Conservation (phyloP, 1,284 basidiomycete species). For the Ustilago tritici region DNA sequence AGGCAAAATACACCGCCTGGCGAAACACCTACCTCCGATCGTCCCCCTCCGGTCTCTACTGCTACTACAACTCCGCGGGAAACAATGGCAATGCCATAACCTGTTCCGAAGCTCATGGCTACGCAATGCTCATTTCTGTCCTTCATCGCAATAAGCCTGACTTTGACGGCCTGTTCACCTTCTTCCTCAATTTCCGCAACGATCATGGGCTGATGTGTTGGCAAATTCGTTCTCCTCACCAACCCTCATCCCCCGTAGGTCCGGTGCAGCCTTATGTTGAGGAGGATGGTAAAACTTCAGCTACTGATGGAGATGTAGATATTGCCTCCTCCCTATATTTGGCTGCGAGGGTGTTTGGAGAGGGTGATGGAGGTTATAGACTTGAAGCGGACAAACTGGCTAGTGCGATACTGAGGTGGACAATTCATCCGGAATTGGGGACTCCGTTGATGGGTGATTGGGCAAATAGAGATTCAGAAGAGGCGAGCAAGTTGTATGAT, state of each 20-base stretch:
- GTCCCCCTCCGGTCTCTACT: conserved; percentile 48
- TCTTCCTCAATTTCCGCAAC: conserved; percentile 58
- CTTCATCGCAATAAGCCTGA: conserved; percentile 58
- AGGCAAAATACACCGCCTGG: conserved; percentile 52
- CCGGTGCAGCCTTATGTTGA: conserved; percentile 44
- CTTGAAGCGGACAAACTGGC: conserved; percentile 47
- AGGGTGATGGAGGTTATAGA: conserved; percentile 41
- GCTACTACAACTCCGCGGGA: conserved; percentile 60
- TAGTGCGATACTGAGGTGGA: conserved; percentile 37
- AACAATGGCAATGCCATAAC: conserved; percentile 65
- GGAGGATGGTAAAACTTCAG: conserved; percentile 54
- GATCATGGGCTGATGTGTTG: conserved; percentile 62
- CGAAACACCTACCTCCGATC: conserved; percentile 36
- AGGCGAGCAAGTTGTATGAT: conserved; percentile 51
- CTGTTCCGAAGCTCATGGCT: conserved; percentile 65
- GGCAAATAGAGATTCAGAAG: conserved; percentile 47
- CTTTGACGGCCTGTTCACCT: conserved; percentile 57
- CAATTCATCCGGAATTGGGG: conserved; percentile 52
- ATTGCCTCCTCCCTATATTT: conserved; percentile 61
- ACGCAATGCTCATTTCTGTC: conserved; percentile 64
- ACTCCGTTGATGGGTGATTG: conserved; percentile 64
- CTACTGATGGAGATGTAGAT: conserved; percentile 66
- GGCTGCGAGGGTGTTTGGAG: conserved; percentile 42
- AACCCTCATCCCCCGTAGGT: conserved; percentile 13
- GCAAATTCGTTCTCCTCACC: conserved; percentile 52